A percentile compares a stretch with the other conserved stretches of the same genome.
phyloP scores from a whole-genome alignment of 805 yeast genomes.

The Kuraishia molischiana region DNA sequence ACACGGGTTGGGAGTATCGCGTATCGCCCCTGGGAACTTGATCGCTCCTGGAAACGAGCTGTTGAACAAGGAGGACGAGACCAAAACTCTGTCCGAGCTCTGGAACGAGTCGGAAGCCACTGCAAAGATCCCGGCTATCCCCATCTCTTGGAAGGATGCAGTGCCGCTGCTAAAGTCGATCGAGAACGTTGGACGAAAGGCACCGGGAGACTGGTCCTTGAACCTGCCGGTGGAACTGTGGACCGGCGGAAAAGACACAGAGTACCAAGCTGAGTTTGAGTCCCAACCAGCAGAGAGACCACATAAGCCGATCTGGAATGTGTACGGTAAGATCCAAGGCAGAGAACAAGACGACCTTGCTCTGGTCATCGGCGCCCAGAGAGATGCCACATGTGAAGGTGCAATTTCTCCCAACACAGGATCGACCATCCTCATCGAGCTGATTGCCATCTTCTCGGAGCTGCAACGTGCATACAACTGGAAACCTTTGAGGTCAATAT shows the following conservation, averaged over 20 bases:
- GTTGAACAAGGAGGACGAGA: constrained; percentile 19
- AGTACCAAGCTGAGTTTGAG: constrained; percentile 14
- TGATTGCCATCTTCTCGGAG: constrained; percentile 57
- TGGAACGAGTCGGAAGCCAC: constrained; percentile 40
- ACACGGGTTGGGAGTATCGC: constrained; percentile 45
- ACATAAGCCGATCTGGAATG: constrained; percentile 67
- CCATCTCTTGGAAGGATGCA: constrained; percentile 71
- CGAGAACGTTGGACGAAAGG: constrained; percentile 26
- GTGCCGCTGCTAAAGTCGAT: constrained; percentile 26
- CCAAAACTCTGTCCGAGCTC: constrained; percentile 25
- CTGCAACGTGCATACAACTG: constrained; percentile 59
- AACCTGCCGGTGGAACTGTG: constrained; percentile 1
- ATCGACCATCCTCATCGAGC: constrained; percentile 59
- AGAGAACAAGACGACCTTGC: constrained; percentile 70
- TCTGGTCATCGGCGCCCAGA: constrained; percentile 69
- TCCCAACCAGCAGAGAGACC: constrained; percentile 35
- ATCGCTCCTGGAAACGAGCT: constrained; percentile 67
- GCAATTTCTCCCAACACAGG: constrained; percentile 67
- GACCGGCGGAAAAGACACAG: constrained; percentile 1
- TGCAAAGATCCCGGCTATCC: constrained; percentile 68
- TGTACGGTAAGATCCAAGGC: constrained; percentile 70
- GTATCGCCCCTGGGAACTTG: constrained; percentile 69
- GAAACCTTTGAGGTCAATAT: constrained; percentile 76
- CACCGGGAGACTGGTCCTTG: constrained; percentile 2
- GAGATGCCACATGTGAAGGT: constrained; percentile 76